Percentiles rank a stretch among this genome's conserved stretches.
Conservation (phyloP, 2,329 filamentous ascomycete species). For the Nigrospora osmanthi region DNA sequence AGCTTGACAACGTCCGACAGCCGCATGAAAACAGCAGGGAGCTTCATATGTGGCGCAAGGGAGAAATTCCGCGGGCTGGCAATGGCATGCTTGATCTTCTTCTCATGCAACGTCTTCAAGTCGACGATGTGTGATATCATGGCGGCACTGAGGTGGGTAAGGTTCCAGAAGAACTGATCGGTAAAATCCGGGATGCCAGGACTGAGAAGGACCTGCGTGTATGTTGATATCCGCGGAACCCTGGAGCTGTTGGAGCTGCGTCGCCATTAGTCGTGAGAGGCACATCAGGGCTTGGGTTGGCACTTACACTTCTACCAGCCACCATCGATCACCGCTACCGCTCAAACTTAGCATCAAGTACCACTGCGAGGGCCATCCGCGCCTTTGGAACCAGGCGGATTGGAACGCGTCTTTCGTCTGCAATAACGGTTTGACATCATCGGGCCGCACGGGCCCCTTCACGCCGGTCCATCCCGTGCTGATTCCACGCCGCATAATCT, state of each 20-base stretch:
- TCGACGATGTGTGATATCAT: slow-evolving; percentile 45
- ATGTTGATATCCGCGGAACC: slow-evolving; percentile 15
- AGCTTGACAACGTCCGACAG: slow-evolving; percentile 33
- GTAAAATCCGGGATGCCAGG: slow-evolving; percentile 35
- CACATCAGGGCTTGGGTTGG: background rate
- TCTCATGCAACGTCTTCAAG: slow-evolving; percentile 36
- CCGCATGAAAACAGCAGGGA: slow-evolving; percentile 41
- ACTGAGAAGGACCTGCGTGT: slow-evolving; percentile 33
- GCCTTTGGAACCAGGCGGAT: slow-evolving; percentile 60
- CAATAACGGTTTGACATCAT: slow-evolving; percentile 51
- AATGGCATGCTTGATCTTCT: slow-evolving; percentile 30
- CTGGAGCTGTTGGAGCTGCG: slow-evolving; percentile 10
- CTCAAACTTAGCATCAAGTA: slow-evolving; percentile 64
- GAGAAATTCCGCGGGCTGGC: slow-evolving; percentile 26
- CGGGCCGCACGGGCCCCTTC: slow-evolving; percentile 38
- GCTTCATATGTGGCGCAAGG: slow-evolving; percentile 32
- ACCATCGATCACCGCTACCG: slow-evolving; percentile 71
- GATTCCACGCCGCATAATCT: slow-evolving; percentile 51
- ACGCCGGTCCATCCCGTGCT: slow-evolving; percentile 56
- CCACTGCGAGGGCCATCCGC: slow-evolving; percentile 67
- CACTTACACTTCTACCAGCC: slow-evolving; percentile 59
- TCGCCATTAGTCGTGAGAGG: slow-evolving; percentile 2
- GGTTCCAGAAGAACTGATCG: slow-evolving; percentile 42
- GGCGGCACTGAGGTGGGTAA: slow-evolving; percentile 41
- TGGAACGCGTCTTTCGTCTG: slow-evolving; percentile 58